phyloP scores from a whole-genome alignment of 2,329 filamentous ascomycete species.

The Plectosphaerella cucumerina region DNA sequence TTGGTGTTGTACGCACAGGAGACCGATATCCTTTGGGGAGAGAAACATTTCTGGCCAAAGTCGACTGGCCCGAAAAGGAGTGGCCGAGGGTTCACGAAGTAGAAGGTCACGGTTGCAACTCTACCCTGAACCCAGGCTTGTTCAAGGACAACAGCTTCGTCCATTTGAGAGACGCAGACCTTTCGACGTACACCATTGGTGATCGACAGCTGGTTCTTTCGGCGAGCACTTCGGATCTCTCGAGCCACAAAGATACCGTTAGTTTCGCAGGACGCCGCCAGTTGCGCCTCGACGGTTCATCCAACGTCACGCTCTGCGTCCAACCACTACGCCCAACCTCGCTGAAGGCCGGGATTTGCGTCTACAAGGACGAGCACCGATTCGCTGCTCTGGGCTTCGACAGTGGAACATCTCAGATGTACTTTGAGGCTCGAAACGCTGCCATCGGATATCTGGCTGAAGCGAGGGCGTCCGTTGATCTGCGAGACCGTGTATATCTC shows the following conservation, averaged over 20 bases:
- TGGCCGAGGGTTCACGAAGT: slow-evolving; percentile 1
- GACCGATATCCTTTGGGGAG: not conserved
- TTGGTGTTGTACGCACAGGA: not conserved
- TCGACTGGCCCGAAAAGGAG: slow-evolving; percentile 1
- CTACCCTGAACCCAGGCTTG: too few species aligned
- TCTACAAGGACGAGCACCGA: slow-evolving; percentile 1
- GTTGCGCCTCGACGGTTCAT: not conserved
- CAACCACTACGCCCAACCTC: not conserved
- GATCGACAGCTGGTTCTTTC: not conserved
- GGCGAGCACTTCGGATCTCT: not conserved
- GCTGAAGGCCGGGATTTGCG: not conserved
- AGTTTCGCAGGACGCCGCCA: not conserved
- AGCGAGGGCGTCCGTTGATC: not conserved
- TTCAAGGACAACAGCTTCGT: not conserved
- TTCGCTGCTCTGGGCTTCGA: not conserved
- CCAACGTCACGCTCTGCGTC: not conserved
- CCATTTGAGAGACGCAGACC: not conserved
- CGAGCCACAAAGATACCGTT: not conserved
- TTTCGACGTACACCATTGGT: not conserved
- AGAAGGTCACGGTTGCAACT: not conserved
- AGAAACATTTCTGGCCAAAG: slow-evolving; percentile 3
- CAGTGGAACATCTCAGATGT: not conserved
- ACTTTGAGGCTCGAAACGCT: not conserved
- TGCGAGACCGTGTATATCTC: not conserved
- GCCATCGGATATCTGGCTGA: not conserved